phyloP scores from a whole-genome alignment of 2,329 filamentous ascomycete genomes.

The Metarhizium sp. region DNA sequence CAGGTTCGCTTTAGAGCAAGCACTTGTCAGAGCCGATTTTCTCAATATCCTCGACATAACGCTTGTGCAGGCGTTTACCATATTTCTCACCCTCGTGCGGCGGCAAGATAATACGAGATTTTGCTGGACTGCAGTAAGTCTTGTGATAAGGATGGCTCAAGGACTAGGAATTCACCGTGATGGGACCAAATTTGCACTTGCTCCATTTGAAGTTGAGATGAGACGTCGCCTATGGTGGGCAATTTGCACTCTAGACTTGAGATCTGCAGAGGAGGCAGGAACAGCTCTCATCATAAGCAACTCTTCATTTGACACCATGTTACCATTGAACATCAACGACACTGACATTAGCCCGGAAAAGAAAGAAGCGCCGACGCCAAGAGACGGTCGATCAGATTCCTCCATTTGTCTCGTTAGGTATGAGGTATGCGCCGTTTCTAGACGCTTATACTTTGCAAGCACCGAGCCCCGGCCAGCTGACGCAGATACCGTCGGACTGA shows the following conservation, averaged over 20 bases:
- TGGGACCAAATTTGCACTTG: slow-evolving; percentile 38
- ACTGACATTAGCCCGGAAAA: slow-evolving; percentile 38
- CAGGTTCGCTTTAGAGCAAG: slow-evolving; percentile 47
- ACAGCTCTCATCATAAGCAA: slow-evolving; percentile 37
- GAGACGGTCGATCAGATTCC: slow-evolving; percentile 45
- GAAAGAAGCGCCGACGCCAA: slow-evolving; percentile 34
- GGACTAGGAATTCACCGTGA: slow-evolving; percentile 50
- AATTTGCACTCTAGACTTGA: slow-evolving; percentile 48
- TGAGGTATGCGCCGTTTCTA: slow-evolving; percentile 21
- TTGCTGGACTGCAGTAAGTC: slow-evolving; percentile 54
- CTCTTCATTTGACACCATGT: slow-evolving; percentile 39
- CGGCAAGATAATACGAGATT: slow-evolving; percentile 42
- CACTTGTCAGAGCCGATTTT: slow-evolving; percentile 52
- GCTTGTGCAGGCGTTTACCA: slow-evolving; percentile 50
- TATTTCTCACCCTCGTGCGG: slow-evolving; percentile 47
- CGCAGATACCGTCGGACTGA: too few species aligned
- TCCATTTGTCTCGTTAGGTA: slow-evolving; percentile 28
- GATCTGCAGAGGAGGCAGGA: slow-evolving; percentile 51
- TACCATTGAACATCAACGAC: slow-evolving; percentile 51
- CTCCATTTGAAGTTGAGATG: slow-evolving; percentile 53
- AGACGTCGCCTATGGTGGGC: slow-evolving; percentile 54
- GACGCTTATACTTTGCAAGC: too few species aligned
- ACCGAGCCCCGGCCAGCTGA: too few species aligned
- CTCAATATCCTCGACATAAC: slow-evolving; percentile 49
- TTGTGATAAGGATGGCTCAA: slow-evolving; percentile 47